phyloP scores from a whole-genome alignment of 192 early-diverging fungal species.

The Backusella tuberculispora region DNA sequence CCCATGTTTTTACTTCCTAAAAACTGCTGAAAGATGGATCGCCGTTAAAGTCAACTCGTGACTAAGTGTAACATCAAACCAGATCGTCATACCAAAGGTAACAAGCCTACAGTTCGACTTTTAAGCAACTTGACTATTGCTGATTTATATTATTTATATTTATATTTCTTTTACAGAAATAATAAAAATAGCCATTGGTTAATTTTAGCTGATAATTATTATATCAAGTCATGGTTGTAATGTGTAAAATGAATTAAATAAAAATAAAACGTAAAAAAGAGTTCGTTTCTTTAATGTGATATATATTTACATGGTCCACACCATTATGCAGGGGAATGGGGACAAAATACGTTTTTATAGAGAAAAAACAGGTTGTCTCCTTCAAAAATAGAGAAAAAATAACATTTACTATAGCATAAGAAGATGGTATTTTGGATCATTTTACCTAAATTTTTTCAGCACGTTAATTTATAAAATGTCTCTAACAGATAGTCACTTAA shows the following conservation, averaged over 20 bases:
- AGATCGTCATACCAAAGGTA: constrained; percentile 24
- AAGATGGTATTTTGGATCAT: background rate
- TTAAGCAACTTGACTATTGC: background rate
- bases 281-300: too few species aligned
- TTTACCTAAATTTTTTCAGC: background rate
- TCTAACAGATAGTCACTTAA: background rate
- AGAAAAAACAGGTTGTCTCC: too few species aligned
- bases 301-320: too few species aligned
- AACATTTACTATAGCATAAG: background rate
- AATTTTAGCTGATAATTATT: too few species aligned
- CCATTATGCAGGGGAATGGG: too few species aligned
- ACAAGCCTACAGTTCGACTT: background rate
- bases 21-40: constrained; percentile 39
- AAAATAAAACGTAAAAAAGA: too few species aligned
- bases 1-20: constrained; percentile 29
- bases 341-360: too few species aligned
- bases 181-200: too few species aligned
- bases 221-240: too few species aligned
- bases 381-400: too few species aligned
- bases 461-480: background rate
- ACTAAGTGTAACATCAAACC: constrained; percentile 33
- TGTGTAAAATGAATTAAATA: too few species aligned
- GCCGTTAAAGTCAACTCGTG: constrained; percentile 34
- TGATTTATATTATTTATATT: background rate
- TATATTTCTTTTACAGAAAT: too few species aligned